Percentiles rank a stretch among this genome's conserved stretches.
phyloP scores from a whole-genome alignment of 2,329 filamentous ascomycete genomes.

The Penicillium sp. region DNA sequence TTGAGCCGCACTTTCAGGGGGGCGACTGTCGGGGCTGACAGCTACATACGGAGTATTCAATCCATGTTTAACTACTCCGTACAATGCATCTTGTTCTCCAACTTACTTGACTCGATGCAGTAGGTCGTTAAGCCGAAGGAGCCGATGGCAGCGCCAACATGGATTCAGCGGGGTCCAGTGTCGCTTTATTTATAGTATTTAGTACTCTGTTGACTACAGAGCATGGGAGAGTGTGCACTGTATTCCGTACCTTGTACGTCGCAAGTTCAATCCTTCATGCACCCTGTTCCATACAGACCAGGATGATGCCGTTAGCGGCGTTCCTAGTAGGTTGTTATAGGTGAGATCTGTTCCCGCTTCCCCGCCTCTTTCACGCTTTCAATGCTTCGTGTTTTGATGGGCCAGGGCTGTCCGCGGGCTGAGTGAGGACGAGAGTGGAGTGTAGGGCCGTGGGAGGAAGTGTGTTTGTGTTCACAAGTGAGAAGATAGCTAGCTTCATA shows the following conservation, averaged over 20 bases:
- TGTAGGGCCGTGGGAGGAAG: background rate
- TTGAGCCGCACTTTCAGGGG: conserved; percentile 3
- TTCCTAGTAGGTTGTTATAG: background rate
- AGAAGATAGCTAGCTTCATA: background rate
- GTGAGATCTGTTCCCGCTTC: background rate
- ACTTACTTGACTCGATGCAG: background rate
- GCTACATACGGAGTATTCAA: background rate
- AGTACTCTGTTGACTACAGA: background rate
- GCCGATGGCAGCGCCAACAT: background rate
- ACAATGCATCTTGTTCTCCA: no score
- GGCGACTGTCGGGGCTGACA: background rate
- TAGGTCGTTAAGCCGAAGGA: background rate
- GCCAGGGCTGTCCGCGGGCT: background rate
- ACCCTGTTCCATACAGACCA: background rate
- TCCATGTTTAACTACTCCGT: background rate
- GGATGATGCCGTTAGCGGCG: background rate
- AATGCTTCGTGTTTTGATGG: background rate
- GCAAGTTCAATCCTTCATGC: background rate
- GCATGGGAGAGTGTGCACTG: background rate
- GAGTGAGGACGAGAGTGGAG: background rate
- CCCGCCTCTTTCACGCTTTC: background rate
- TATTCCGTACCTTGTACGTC: background rate
- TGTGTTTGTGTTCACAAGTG: background rate
- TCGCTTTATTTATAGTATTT: background rate
- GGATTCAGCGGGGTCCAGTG: background rate